Conservation (phyloP, 345 rosid species). For the Chamaenerion angustifolium region DNA sequence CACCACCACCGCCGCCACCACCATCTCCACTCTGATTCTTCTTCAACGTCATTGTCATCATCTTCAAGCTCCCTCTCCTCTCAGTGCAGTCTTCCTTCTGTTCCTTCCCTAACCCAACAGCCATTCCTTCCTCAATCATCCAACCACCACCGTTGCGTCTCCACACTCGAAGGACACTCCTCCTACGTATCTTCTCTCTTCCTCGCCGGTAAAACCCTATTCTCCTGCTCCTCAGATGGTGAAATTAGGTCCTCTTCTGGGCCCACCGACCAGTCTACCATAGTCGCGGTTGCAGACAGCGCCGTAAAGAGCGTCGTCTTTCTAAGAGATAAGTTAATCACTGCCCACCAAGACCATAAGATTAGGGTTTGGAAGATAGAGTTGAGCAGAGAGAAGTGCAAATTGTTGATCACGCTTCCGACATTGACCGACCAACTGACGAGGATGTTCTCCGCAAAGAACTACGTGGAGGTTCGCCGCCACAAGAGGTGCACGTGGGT, state of each 20-base stretch:
- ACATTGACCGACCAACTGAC: slow-evolving; percentile 40
- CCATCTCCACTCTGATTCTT: slow-evolving; percentile 9
- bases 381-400: slow-evolving; percentile 14
- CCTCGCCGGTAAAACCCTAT: slow-evolving; percentile 26
- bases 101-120: slow-evolving; percentile 34
- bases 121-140: slow-evolving; percentile 1
- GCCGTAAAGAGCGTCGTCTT: slow-evolving; percentile 47
- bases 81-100: slow-evolving; percentile 28
- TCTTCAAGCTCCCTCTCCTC: slow-evolving; percentile 40
- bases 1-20: slow-evolving; percentile 5
- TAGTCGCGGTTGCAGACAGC: slow-evolving; percentile 20
- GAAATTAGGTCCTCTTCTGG: slow-evolving; percentile 21
- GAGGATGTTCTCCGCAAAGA: slow-evolving; percentile 24
- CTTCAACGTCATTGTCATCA: slow-evolving; percentile 7
- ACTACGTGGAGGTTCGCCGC: slow-evolving; percentile 52
- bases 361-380: slow-evolving; percentile 47
- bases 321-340: slow-evolving; percentile 32
- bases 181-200: slow-evolving; percentile 42
- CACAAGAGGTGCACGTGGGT: slow-evolving; percentile 74
- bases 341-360: slow-evolving; percentile 67
- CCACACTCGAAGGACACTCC: slow-evolving; percentile 35
- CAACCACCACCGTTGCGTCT: slow-evolving; percentile 24
- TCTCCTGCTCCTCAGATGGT: slow-evolving; percentile 39
- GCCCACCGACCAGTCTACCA: not conserved
- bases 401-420: slow-evolving; percentile 47